phyloP scores from a whole-genome alignment of 805 yeast species.

The Candida vartiovaarae region DNA sequence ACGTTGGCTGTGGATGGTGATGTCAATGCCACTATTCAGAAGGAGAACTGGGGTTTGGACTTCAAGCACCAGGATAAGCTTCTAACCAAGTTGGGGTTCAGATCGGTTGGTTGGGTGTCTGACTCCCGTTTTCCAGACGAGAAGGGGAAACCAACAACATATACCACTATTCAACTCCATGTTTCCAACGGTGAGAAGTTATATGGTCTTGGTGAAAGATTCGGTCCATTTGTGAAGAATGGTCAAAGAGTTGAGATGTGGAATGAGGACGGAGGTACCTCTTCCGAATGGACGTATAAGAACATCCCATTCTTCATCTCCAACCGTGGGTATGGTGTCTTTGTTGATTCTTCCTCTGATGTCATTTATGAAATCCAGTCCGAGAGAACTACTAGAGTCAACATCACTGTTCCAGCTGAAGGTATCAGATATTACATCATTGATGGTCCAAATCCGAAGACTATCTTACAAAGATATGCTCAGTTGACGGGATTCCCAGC shows the following conservation, averaged over 20 bases:
- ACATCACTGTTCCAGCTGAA: constrained; percentile 16
- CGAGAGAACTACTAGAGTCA: constrained; percentile 18
- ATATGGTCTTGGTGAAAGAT: constrained; percentile 20
- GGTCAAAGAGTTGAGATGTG: constrained; percentile 21
- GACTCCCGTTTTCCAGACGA: constrained; percentile 10
- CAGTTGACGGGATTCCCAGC: constrained; percentile 19
- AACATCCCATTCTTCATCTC: constrained; percentile 19
- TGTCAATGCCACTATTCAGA: constrained; percentile 10
- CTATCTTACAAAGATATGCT: constrained; percentile 16
- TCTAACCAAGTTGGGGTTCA: constrained; percentile 17
- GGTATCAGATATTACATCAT: constrained; percentile 18
- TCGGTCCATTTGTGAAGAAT: constrained; percentile 19
- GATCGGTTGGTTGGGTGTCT: constrained; percentile 19
- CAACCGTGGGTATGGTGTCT: constrained; percentile 19
- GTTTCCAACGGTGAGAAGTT: constrained; percentile 19
- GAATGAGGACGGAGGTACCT: constrained; percentile 22
- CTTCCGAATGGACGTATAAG: constrained; percentile 18
- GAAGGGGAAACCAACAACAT: constrained; percentile 7
- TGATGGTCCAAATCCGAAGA: constrained; percentile 20
- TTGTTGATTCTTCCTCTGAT: constrained; percentile 16
- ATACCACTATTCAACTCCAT: constrained; percentile 16
- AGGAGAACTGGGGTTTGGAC: constrained; percentile 13
- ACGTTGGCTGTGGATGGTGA: constrained; percentile 8
- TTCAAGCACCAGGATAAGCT: constrained; percentile 12
- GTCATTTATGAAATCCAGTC: constrained; percentile 17